Evolutionary conservation across 495 filamentous ascomycete genomes (phyloP).

Genomic region (Trichodelitschia bisporula): DNA sequence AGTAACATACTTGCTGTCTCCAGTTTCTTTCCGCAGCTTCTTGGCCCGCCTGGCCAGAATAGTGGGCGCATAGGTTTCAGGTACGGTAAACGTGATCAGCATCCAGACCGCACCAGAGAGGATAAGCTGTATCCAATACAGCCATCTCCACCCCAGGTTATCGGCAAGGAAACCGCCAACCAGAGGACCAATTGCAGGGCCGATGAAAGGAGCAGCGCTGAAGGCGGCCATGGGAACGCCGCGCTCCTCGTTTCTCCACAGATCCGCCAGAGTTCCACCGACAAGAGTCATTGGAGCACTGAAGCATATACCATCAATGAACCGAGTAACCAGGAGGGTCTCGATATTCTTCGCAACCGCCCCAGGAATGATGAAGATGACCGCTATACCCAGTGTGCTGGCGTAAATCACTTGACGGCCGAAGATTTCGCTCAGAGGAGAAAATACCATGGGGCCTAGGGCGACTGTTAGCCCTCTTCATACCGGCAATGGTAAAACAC

Average conservation of each 20-base stretch:
- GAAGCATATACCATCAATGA: constrained; percentile 61
- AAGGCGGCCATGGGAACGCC: constrained; percentile 77
- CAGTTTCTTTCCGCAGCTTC: constrained; percentile 42
- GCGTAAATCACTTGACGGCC: constrained; percentile 45
- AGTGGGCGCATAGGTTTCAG: constrained; percentile 56
- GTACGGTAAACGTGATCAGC: constrained; percentile 54
- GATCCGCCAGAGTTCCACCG: constrained; percentile 55
- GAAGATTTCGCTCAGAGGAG: constrained; percentile 47
- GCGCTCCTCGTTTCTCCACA: constrained; percentile 61
- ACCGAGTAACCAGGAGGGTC: constrained; percentile 45
- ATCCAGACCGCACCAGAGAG: constrained; percentile 37
- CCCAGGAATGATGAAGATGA: constrained; percentile 56
- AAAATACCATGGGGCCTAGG: constrained; percentile 51
- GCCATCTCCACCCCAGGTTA: constrained; percentile 52
- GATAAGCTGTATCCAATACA: constrained; percentile 69
- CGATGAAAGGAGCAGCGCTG: constrained; percentile 53
- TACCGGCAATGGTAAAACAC: no score
- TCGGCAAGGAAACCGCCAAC: constrained; percentile 52
- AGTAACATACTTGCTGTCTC: constrained; percentile 37
- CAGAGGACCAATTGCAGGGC: constrained; percentile 49
- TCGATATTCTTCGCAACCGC: constrained; percentile 49
- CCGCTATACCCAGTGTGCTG: constrained; percentile 34
- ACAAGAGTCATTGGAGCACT: constrained; percentile 67
- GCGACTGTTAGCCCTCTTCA: background rate
- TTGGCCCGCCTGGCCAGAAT: constrained; percentile 37